A percentile compares a stretch with the other conserved stretches of the same genome.
phyloP scores from a whole-genome alignment of 495 filamentous ascomycete species.

The Echria macrotheca region DNA sequence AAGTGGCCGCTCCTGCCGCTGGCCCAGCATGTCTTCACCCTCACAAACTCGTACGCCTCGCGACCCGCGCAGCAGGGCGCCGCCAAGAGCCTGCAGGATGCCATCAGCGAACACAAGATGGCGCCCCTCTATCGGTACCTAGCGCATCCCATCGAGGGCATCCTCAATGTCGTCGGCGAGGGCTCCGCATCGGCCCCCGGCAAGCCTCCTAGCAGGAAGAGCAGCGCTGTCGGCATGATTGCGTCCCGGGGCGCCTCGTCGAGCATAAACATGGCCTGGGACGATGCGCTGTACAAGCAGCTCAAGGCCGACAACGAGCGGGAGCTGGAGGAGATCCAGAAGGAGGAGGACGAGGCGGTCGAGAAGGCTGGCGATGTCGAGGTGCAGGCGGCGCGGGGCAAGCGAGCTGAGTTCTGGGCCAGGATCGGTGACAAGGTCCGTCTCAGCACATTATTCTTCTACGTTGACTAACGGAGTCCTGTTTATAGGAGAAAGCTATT shows the following conservation, averaged over 20 bases:
- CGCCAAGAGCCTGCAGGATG: constrained; percentile 83
- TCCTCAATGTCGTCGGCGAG: constrained; percentile 75
- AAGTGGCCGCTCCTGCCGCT: constrained; percentile 89
- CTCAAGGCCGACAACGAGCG: constrained; percentile 82
- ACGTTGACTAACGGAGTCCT: not conserved
- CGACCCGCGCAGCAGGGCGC: constrained; percentile 62
- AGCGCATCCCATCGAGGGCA: constrained; percentile 87
- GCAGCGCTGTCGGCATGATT: constrained; percentile 63
- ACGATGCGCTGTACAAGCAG: constrained; percentile 80
- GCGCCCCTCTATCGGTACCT: constrained; percentile 93
- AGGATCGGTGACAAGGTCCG: constrained; percentile 90
- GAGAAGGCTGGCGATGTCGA: constrained; percentile 96
- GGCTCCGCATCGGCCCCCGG: constrained; percentile 49
- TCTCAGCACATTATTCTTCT: not conserved
- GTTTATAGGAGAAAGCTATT: constrained; percentile 78
- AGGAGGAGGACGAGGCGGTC: constrained; percentile 89
- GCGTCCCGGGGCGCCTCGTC: constrained; percentile 58
- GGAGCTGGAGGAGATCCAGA: constrained; percentile 85
- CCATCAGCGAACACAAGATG: constrained; percentile 90
- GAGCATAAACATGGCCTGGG: constrained; percentile 74
- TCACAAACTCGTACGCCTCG: constrained; percentile 81
- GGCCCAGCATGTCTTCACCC: constrained; percentile 93
- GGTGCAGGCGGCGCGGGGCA: constrained; percentile 84
- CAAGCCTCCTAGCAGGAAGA: constrained; percentile 48
- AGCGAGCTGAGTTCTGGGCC: constrained; percentile 93